Evolutionary conservation across 768 basidiomycete genomes (phyloP).

Genomic region (Calocybe indica): DNA sequence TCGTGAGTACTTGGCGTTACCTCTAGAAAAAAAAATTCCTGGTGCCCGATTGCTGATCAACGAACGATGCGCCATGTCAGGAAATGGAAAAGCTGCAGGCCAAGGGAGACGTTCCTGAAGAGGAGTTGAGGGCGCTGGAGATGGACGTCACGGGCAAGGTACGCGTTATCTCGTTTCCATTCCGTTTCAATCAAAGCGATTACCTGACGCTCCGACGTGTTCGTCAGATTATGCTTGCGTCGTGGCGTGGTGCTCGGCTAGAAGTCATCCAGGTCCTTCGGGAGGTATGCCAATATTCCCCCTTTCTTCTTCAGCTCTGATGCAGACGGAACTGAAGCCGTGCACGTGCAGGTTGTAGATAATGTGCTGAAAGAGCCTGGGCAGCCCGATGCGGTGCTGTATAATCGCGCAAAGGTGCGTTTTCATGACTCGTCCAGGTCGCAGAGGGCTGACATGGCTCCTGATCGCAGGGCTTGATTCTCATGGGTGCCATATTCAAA

Average conservation of each 20-base stretch:
- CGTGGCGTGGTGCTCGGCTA: conserved; percentile 95
- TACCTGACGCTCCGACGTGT: background rate
- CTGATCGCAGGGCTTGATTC: conserved; percentile 62
- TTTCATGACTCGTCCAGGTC: background rate
- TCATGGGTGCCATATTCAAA: conserved; percentile 90
- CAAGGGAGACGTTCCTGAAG: conserved; percentile 85
- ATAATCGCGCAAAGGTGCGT: conserved; percentile 80
- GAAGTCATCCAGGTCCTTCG: conserved; percentile 90
- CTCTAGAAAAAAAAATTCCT: conserved; percentile 16
- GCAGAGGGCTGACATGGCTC: background rate
- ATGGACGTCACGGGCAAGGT: conserved; percentile 93
- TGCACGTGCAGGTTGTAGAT: conserved; percentile 56
- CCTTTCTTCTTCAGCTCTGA: background rate
- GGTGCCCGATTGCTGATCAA: too few species aligned
- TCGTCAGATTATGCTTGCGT: conserved; percentile 82
- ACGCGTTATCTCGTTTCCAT: conserved; percentile 6
- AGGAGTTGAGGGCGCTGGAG: conserved; percentile 80
- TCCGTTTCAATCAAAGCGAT: background rate
- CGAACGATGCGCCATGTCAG: conserved; percentile 5
- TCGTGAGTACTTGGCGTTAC: conserved; percentile 25
- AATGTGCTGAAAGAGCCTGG: conserved; percentile 79
- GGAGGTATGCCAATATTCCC: conserved; percentile 31
- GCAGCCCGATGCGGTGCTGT: conserved; percentile 60
- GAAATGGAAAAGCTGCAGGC: conserved; percentile 90
- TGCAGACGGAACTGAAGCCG: background rate